Percentiles rank a stretch among this genome's conserved stretches.
These are phyloP conservation scores for Amanita jacksonii DNA, from an alignment of 768 basidiomycete species.

Conservation along the genomic window DNA sequence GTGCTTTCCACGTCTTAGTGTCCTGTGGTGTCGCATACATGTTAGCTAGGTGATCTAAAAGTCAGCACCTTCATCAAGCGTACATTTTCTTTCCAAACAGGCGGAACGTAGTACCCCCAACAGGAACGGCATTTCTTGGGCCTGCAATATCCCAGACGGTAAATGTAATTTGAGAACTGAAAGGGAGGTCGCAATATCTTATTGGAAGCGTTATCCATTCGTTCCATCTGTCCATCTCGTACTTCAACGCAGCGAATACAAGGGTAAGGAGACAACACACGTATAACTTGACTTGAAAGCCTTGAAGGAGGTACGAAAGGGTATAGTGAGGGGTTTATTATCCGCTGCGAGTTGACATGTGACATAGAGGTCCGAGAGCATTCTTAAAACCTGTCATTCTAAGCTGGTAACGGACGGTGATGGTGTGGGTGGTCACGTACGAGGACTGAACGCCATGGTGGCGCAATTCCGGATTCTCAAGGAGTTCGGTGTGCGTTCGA, in stretches of 20 bases:
- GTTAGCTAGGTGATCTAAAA: neutral
- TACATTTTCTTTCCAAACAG: slow-evolving; percentile 93
- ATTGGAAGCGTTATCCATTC: slow-evolving; percentile 91
- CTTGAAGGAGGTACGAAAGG: slow-evolving; percentile 88
- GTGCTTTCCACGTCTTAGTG: slow-evolving; percentile 86
- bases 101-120: slow-evolving; percentile 86
- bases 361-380: slow-evolving; percentile 87
- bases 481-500: slow-evolving; percentile 63
- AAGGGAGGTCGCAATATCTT: slow-evolving; percentile 86
- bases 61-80: neutral
- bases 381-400: slow-evolving; percentile 40
- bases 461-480: slow-evolving; percentile 74
- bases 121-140: slow-evolving; percentile 66
- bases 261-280: slow-evolving; percentile 29
- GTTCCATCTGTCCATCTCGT: slow-evolving; percentile 65
- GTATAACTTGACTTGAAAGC: slow-evolving; percentile 77
- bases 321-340: slow-evolving; percentile 87
- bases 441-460: slow-evolving; percentile 79
- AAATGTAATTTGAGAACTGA: slow-evolving; percentile 82
- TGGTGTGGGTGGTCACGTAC: slow-evolving; percentile 30
- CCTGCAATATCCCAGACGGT: slow-evolving; percentile 96
- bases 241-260: neutral
- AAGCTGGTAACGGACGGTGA: slow-evolving; percentile 13
- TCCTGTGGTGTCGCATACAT: slow-evolving; percentile 40
- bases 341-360: slow-evolving; percentile 88